Evolutionary conservation across 2,329 filamentous ascomycete genomes (phyloP).

Genomic region (Monilinia vaccinii-corymbosi): DNA sequence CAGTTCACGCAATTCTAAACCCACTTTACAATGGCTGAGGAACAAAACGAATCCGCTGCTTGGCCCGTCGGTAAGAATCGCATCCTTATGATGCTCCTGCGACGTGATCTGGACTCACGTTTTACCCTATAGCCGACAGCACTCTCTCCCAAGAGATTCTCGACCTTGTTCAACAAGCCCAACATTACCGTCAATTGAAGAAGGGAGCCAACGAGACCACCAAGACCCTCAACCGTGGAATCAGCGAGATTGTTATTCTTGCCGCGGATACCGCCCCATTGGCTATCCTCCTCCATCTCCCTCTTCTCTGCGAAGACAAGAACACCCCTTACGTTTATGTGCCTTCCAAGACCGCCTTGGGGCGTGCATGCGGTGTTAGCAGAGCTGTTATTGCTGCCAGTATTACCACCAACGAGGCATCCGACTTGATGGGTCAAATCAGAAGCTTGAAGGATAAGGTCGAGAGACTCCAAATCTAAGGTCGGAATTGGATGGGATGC

Average conservation of each 20-base stretch:
- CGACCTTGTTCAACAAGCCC: constrained; percentile 57
- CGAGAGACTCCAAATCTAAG: constrained; percentile 86
- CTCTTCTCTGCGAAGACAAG: constrained; percentile 79
- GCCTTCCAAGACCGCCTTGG: constrained; percentile 73
- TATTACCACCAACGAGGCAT: constrained; percentile 89
- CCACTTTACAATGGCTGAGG: constrained; percentile 26
- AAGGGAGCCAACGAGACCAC: constrained; percentile 83
- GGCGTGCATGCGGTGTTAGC: constrained; percentile 81
- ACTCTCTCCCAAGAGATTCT: constrained; percentile 73
- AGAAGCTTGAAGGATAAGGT: constrained; percentile 87
- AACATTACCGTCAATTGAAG: constrained; percentile 66
- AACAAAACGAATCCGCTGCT: constrained; percentile 30
- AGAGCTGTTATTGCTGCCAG: constrained; percentile 77
- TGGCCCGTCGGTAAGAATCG: constrained; percentile 12
- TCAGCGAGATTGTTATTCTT: constrained; percentile 79
- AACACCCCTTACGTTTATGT: constrained; percentile 66
- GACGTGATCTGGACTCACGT: not conserved
- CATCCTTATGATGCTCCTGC: constrained; percentile 37
- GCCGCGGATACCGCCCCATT: constrained; percentile 82
- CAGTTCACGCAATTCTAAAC: constrained; percentile 10
- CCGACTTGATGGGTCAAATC: constrained; percentile 82
- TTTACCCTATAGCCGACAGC: constrained; percentile 59
- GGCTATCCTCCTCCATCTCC: constrained; percentile 81
- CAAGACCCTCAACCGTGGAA: constrained; percentile 86
- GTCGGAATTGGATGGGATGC: not conserved